These are phyloP conservation scores for Cystobasidium pallidum DNA, from an alignment of 1,284 basidiomycete species.

Conservation along the genomic window DNA sequence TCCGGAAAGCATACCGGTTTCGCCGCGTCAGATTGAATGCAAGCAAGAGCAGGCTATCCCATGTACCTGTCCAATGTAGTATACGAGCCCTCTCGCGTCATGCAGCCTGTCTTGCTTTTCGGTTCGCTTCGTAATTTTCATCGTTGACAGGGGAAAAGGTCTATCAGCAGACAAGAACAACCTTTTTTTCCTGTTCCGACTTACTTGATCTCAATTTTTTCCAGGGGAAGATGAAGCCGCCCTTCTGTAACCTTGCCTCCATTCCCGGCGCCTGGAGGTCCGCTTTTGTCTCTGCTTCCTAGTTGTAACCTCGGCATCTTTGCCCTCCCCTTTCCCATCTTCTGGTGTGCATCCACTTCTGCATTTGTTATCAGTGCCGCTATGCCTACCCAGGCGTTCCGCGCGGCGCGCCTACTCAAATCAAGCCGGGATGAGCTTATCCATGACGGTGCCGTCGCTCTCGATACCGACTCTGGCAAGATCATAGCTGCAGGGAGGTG, in stretches of 20 bases:
- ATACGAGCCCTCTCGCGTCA: too few species aligned
- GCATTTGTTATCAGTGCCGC: not conserved
- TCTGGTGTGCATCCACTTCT: not conserved
- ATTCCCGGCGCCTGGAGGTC: not conserved
- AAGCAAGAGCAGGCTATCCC: too few species aligned
- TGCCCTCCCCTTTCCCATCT: not conserved
- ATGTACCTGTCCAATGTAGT: too few species aligned
- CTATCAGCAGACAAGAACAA: not conserved
- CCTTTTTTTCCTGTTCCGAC: too few species aligned
- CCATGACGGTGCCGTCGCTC: constrained; percentile 8
- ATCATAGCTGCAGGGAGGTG: constrained; percentile 15
- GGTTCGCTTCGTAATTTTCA: too few species aligned
- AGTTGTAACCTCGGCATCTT: not conserved
- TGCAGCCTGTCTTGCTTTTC: too few species aligned
- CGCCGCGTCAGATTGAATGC: too few species aligned
- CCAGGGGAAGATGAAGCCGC: not conserved
- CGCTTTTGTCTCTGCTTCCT: not conserved
- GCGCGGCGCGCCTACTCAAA: constrained; percentile 7
- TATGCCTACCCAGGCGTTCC: constrained; percentile 17
- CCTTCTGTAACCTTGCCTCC: not conserved
- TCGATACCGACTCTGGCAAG: constrained; percentile 9
- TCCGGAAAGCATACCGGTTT: too few species aligned
- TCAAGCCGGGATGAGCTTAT: constrained; percentile 25
- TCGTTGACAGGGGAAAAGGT: not conserved
- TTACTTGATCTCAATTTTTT: not conserved